Evolutionary conservation across 345 rosid genomes (phyloP).

Genomic region (Rhodamnia argentea): DNA sequence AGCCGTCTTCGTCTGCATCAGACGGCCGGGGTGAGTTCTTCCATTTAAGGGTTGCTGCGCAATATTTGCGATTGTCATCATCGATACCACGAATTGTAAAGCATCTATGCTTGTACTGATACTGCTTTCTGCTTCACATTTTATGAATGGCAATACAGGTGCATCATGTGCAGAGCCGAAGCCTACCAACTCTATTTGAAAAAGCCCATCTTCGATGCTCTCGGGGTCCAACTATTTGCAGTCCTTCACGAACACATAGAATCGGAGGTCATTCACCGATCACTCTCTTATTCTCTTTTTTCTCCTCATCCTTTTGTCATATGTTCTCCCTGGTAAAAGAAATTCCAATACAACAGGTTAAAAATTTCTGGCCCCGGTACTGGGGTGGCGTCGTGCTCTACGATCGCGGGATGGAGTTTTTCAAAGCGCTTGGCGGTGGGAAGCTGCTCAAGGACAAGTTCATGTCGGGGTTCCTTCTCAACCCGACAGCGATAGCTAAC

Average conservation of each 20-base stretch:
- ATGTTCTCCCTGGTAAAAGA: not conserved
- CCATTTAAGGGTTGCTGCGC: not conserved
- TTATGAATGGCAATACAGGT: slow-evolving; percentile 27
- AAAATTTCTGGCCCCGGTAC: slow-evolving; percentile 63
- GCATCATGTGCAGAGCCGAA: slow-evolving; percentile 78
- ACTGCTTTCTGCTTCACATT: not conserved
- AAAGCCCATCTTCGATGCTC: slow-evolving; percentile 52
- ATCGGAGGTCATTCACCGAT: slow-evolving; percentile 32
- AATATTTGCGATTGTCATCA: not conserved
- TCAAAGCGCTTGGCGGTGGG: slow-evolving; percentile 63
- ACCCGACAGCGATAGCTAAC: slow-evolving; percentile 58
- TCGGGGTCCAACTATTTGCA: slow-evolving; percentile 46
- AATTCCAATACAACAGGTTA: slow-evolving; percentile 19
- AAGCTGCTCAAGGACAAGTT: slow-evolving; percentile 47
- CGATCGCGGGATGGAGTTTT: slow-evolving; percentile 45
- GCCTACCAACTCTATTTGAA: slow-evolving; percentile 51
- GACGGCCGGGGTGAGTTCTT: slow-evolving; percentile 43
- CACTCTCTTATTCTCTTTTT: not conserved
- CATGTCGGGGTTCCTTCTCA: slow-evolving; percentile 49
- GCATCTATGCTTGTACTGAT: no score
- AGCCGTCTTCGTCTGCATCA: slow-evolving; percentile 47
- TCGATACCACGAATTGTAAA: not conserved
- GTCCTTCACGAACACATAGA: slow-evolving; percentile 61
- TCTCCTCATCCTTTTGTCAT: not conserved
- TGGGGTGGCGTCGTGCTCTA: slow-evolving; percentile 51